Evolutionary conservation across 257 asterid species (phyloP), one percentile per base, ranked within the genome.

Genomic region (Thymus mandschuricus): DNA sequence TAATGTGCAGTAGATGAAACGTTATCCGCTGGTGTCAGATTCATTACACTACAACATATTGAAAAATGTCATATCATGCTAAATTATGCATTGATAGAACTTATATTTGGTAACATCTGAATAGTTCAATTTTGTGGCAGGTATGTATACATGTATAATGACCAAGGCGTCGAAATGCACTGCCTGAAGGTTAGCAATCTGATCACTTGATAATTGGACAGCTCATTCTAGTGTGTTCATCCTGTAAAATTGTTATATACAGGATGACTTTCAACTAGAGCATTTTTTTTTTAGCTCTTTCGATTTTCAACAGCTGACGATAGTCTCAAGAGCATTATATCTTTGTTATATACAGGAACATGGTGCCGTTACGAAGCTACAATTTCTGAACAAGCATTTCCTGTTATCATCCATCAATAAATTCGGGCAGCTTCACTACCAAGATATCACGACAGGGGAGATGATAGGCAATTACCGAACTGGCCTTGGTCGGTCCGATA

Each of bases 341-440:
- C 70, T 52, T 21, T 84, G 52, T 73, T 60, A 31, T n/a, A 76
- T 65, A 35, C 89, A 94, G 98, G 97, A 94, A 75, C 99, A 94
- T 41, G 97, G 97, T 72, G 78, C 94, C 15, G 94, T 81, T 10
- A 66, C 82, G 44, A 92, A 85, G 83, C 95, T 94, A 60, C 97
- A 92, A 70, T 94, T 91, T 77, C 86, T 94, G 73, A 79, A 85
- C 72, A 87, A 86, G 76, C 98, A 91, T 75, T 94, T 94, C 88
- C 96, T 91, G 35, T 74, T 94, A 78, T 83, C 97, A 59, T 86
- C 98, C 73, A 68, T 89, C 71, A 89, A 94, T 87, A 84, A 91
- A 81, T 65, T 68, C 6, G 98, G 96, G 69, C 90, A 83, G 84
- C 97, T 94, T 41, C 99, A 79, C 76, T 94, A 74, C 84, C 99